Base-by-base conservation (phyloP, 2,329 filamentous ascomycete species). In the Ceratocystis destructans region DNA sequence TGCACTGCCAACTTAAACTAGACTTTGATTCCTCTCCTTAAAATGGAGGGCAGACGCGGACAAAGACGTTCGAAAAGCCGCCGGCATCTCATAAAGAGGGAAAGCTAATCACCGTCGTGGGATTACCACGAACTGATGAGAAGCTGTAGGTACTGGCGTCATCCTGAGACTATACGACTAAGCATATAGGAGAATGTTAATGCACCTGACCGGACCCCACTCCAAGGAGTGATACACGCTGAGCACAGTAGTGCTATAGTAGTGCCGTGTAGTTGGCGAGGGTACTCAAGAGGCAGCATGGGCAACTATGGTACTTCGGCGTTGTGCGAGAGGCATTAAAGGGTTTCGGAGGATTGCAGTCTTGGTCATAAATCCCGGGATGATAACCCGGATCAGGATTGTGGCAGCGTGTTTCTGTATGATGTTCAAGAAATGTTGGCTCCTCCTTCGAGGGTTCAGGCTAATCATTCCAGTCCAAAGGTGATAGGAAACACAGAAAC, bases 11-110 rank as follows among this genome's bases (percentile, higher is more conserved):
- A 89, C 88, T 75, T 80, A 87, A 90, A 96, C 87, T 85, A 79
- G 89, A 94, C 91, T 96, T 96, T 96, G 64, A 87, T 79, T 88
- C 92, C 87, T 88, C 86, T 87, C 85, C 84, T 84, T 17, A 41
- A 5, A 65, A 71, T 65, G 83, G 83, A 86, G 85, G 87, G 87
- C 85, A 76, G 68, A 79, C 86, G 82, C 89, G 89, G 83, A 88
- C 89, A 96, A 96, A 66, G 84, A 77, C 92, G 90, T 87, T 95
- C 82, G 80, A 82, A 96, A 96, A 96, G 96, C 85, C 84, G 69
- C 66, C 68, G 67, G 67, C 65, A 57, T 66, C 62, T 65, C 64
- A 72, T 83, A 80, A 76, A 53, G 71, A 70, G 71, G 70, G 70
- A 66, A 69, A 68, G 44, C 25, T 37, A 44, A 62, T 44, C 53